Base-by-base conservation (phyloP, 306 rosid species). In the Amphicarpaea edgeworthii region DNA sequence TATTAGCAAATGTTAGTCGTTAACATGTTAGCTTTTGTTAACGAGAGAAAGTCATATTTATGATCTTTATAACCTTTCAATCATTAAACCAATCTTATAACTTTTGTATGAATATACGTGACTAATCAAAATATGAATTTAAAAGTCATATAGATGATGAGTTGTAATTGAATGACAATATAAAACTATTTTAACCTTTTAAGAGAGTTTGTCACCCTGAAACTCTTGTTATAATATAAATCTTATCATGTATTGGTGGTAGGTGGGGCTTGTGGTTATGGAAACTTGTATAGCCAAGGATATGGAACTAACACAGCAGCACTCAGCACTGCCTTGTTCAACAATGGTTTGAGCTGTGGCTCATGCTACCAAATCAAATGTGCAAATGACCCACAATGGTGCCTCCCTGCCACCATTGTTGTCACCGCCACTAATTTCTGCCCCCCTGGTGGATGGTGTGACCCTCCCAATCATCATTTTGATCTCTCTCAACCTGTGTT, bases 221-320 rank as follows among this genome's bases (percentile, higher is more conserved):
- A 19, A 53, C 38, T 68, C 43, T 26, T 8, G 20, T 17, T 58
- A n/a, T n/a, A n/a, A n/a, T 23, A 57, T 62, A 9, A 68, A 3
- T 45, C 1, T 12, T 16, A 65, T 41, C 12, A 32, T 42, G n/a
- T n/a, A 19, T 58, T 81, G 20, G n/a, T n/a, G n/a, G n/a, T 14
- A 91, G 97, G 97, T 32, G 97, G 97, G 26, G 97, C 94, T 58
- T 91, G 97, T 81, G 97, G 97, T 21, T 91, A 91, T 83, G 97
- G 97, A 43, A 91, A 91, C 78, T 82, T 91, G 12, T 91, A 89
- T 63, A 89, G 93, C 63, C 91, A 85, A 77, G 97, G 97, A 0
- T 91, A 89, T 80, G 97, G 97, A 71, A 82, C 89, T 3, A 86
- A 86, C 73, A 91, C 97, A 53, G 97, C 97, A 77, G 94, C 97